phyloP scores from a whole-genome alignment of 164 flowering plant species.

The Piper betle region DNA sequence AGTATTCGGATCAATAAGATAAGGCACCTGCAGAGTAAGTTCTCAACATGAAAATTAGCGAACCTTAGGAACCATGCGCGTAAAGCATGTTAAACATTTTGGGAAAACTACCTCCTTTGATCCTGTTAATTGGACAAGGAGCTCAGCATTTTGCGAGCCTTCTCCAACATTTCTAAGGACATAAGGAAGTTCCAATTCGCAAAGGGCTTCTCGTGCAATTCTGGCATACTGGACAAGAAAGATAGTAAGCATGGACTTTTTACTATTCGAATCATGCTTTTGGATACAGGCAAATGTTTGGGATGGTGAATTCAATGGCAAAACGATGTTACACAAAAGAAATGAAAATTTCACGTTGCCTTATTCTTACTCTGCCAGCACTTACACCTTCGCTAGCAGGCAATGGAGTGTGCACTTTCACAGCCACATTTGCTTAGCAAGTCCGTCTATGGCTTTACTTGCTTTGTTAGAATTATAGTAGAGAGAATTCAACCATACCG shows the following conservation, averaged over 20 bases:
- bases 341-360: no score
- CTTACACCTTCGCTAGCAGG: no score
- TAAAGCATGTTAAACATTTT: neutral
- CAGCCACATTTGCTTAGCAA: no score
- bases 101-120: slow-evolving; percentile 33
- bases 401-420: no score
- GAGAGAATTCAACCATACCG: slow-evolving; percentile 18
- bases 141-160: slow-evolving; percentile 35
- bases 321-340: no score
- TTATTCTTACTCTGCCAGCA: no score
- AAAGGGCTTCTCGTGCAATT: slow-evolving; percentile 65
- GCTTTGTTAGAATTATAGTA: neutral
- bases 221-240: slow-evolving; percentile 39
- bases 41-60: no score
- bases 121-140: slow-evolving; percentile 35
- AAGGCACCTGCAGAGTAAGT: slow-evolving; percentile 47
- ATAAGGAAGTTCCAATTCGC: slow-evolving; percentile 75
- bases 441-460: neutral
- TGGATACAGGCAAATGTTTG: no score
- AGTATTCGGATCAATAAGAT: slow-evolving; percentile 57
- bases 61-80: neutral
- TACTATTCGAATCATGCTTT: no score
- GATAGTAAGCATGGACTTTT: no score
- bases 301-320: no score
- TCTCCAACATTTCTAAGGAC: slow-evolving; percentile 56